Evolutionary conservation across 2,329 filamentous ascomycete species (phyloP).

Genomic region (Metarhizium brunneum): DNA sequence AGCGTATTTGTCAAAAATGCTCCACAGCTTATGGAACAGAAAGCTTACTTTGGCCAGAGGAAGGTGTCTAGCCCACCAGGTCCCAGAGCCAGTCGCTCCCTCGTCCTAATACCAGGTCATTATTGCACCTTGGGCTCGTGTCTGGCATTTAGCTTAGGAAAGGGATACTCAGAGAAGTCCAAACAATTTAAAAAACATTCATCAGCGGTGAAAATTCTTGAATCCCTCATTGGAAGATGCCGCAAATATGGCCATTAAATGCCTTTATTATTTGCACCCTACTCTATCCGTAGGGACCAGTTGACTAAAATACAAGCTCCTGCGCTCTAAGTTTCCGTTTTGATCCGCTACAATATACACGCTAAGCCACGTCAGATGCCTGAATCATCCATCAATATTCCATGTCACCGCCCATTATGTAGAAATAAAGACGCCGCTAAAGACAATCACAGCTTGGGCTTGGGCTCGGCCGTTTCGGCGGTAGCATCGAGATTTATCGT

Average conservation of each 20-base stretch:
- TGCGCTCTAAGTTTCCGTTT: background rate
- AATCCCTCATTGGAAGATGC: background rate
- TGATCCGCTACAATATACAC: background rate
- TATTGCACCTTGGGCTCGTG: constrained; percentile 1
- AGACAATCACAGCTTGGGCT: constrained; percentile 28
- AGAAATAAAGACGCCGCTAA: background rate
- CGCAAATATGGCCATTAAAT: background rate
- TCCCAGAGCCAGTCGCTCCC: background rate
- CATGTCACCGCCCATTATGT: background rate
- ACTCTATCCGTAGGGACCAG: background rate
- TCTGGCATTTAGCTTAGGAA: constrained; percentile 1
- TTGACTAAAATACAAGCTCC: background rate
- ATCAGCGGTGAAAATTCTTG: background rate
- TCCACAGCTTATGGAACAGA: constrained; percentile 53
- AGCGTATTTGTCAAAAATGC: constrained; percentile 61
- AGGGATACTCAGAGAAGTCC: background rate
- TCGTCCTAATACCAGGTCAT: background rate
- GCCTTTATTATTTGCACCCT: background rate
- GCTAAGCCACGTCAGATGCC: background rate
- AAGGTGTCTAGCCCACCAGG: constrained; percentile 18
- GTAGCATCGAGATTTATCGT: constrained; percentile 82
- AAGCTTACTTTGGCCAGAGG: constrained; percentile 66
- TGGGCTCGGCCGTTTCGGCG: constrained; percentile 34
- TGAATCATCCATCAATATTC: background rate
- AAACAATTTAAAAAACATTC: background rate